Base-by-base conservation (phyloP, 108 stramenopile species). In the Phaeodactylum tricornutum region DNA sequence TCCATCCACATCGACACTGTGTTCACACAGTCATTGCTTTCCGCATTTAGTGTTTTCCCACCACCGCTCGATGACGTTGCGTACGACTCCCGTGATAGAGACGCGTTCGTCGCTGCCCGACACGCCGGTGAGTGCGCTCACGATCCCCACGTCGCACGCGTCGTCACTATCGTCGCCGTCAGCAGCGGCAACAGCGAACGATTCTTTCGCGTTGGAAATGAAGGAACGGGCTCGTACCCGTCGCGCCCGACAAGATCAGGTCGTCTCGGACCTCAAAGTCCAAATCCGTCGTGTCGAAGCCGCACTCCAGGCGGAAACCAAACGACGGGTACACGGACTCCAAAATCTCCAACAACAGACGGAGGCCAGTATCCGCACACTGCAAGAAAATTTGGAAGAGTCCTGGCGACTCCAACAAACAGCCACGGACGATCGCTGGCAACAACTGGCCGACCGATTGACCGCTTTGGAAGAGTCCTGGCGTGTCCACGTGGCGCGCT, bases 171-270 rank as follows among this genome's bases (percentile, higher is more conserved):
- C n/a, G n/a, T n/a, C n/a, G n/a, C n/a, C n/a, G n/a, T n/a, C n/a
- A n/a, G n/a, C n/a, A n/a, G n/a, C n/a, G n/a, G 33, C 33, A 34
- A 34, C 33, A 34, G 5, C 39, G 39, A 14, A 41, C 14, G 39
- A 41, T 11, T 5, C 39, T 5, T 41, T 41, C 39, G 39, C 16
- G 21, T 5, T 20, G 21, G 45, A 8, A 4, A 20, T 46, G 22
- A n/a, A 20, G 14, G 45, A 46, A 46, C n/a, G 20, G 25, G 20
- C 17, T 26, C 45, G 45, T 14, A n/a, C 14, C 14, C 78, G 88
- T 2, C 79, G 73, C 53, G 84, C 86, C 62, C 60, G 69, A 40
- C 81, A 90, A 61, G 84, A 90, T 45, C 66, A 78, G 50, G 68
- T 66, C 54, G 64, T 90, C 17, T 84, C 88, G 24, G 71, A 83